These are phyloP conservation scores for Angomonas deanei DNA, from an alignment of 208 protist species.

Conservation along the genomic window DNA sequence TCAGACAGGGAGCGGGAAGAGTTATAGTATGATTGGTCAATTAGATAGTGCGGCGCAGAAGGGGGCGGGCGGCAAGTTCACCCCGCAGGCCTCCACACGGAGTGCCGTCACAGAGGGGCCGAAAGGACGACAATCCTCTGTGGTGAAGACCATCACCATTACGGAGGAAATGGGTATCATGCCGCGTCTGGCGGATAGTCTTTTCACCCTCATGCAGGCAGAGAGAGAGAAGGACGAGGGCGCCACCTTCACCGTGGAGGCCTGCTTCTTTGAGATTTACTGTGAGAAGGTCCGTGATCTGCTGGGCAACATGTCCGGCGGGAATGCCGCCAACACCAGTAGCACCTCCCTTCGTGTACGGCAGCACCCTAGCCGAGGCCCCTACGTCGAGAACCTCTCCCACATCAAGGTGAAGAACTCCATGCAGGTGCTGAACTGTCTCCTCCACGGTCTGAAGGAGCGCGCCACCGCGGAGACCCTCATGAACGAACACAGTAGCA, in stretches of 20 bases:
- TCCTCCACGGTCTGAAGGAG: constrained; percentile 58
- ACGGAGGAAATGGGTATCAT: constrained; percentile 68
- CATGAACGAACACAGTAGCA: constrained; percentile 94
- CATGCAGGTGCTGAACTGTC: constrained; percentile 33
- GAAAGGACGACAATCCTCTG: background rate
- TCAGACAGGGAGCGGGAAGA: constrained; percentile 89
- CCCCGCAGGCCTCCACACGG: background rate
- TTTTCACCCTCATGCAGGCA: constrained; percentile 64
- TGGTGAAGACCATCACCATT: background rate
- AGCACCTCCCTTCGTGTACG: constrained; percentile 45
- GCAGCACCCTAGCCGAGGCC: constrained; percentile 66
- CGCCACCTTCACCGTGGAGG: constrained; percentile 59
- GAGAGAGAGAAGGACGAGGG: constrained; percentile 57
- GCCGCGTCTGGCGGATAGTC: constrained; percentile 61
- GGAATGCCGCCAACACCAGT: constrained; percentile 1
- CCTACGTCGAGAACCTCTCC: constrained; percentile 75
- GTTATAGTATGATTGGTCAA: constrained; percentile 86
- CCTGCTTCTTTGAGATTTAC: constrained; percentile 88
- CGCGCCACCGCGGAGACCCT: constrained; percentile 85
- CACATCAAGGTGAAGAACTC: constrained; percentile 55
- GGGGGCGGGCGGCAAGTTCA: background rate
- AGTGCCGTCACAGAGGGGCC: background rate
- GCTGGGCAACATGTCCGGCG: constrained; percentile 16
- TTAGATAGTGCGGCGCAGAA: background rate
- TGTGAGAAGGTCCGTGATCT: constrained; percentile 83